These are phyloP conservation scores for Kickxella alabastrina DNA, from an alignment of 192 early-diverging fungal species.

Conservation along the genomic window DNA sequence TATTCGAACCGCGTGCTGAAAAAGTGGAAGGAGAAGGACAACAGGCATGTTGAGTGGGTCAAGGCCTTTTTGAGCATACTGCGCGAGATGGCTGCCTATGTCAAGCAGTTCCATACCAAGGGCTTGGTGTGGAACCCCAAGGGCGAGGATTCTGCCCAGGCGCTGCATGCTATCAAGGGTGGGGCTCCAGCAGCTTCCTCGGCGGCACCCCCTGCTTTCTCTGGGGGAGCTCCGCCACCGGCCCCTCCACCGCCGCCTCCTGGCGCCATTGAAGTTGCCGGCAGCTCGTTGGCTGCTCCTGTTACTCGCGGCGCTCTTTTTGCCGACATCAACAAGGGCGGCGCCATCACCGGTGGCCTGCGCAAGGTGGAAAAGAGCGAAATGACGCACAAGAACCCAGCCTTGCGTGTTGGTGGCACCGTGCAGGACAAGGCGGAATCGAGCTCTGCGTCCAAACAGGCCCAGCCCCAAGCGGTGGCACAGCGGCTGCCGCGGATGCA, in stretches of 20 bases:
- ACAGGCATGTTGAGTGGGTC: constrained; percentile 82
- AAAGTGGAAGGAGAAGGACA: constrained; percentile 86
- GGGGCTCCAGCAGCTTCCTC: constrained; percentile 43
- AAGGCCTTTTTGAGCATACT: constrained; percentile 67
- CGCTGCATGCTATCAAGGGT: constrained; percentile 31
- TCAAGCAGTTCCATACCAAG: constrained; percentile 84
- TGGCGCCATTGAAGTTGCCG: not conserved
- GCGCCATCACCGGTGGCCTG: constrained; percentile 68
- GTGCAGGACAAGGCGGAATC: constrained; percentile 38
- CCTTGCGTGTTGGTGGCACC: constrained; percentile 62
- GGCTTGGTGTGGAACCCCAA: constrained; percentile 91
- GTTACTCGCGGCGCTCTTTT: constrained; percentile 62
- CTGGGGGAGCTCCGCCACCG: constrained; percentile 42
- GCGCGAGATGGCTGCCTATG: constrained; percentile 75
- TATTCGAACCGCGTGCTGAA: constrained; percentile 88
- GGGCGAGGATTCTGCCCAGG: constrained; percentile 52
- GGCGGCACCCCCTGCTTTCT: constrained; percentile 39
- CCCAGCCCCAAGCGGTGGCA: constrained; percentile 12
- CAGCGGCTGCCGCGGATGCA: constrained; percentile 67
- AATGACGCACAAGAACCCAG: constrained; percentile 99
- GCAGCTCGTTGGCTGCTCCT: constrained; percentile 2
- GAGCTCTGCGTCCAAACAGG: not conserved
- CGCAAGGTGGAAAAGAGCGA: constrained; percentile 91
- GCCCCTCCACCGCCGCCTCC: constrained; percentile 63
- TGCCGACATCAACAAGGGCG: constrained; percentile 81